Percentiles rank a stretch among this genome's conserved stretches.
Conservation (phyloP, 1,284 basidiomycete species). For the Somion occarium region DNA sequence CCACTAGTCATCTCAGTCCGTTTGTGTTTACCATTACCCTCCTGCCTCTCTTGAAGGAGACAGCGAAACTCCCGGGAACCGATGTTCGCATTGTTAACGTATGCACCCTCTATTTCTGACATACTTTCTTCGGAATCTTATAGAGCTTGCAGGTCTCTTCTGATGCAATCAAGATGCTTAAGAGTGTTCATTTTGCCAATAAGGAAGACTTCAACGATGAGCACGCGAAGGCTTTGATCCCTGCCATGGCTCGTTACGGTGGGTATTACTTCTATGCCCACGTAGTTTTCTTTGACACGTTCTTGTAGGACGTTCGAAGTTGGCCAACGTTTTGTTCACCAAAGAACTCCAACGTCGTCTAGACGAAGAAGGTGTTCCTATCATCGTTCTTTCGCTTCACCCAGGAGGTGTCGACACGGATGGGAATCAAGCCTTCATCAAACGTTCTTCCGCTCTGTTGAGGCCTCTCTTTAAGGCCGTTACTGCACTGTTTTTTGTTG, state of each 20-base stretch:
- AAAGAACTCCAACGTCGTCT: slow-evolving; percentile 25
- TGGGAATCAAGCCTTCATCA: slow-evolving; percentile 4
- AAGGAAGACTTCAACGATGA: slow-evolving; percentile 9
- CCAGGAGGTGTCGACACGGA: slow-evolving; percentile 40
- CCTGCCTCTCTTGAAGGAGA: slow-evolving; percentile 42
- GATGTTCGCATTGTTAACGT: slow-evolving; percentile 52
- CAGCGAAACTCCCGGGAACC: slow-evolving; percentile 35
- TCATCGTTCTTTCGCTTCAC: slow-evolving; percentile 29
- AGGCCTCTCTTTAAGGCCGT: slow-evolving; percentile 14
- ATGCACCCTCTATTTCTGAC: slow-evolving; percentile 11
- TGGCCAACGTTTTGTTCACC: slow-evolving; percentile 25
- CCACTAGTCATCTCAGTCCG: slow-evolving; percentile 42
- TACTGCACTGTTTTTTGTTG: slow-evolving; percentile 29
- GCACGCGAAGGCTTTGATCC: slow-evolving; percentile 22
- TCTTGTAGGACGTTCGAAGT: slow-evolving; percentile 29
- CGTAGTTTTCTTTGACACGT: slow-evolving; percentile 13
- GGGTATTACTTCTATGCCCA: slow-evolving; percentile 11
- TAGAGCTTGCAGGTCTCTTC: slow-evolving; percentile 16
- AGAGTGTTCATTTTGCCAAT: not conserved
- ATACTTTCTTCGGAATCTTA: not conserved
- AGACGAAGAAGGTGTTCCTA: slow-evolving; percentile 22
- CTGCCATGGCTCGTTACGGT: slow-evolving; percentile 35
- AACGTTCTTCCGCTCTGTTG: slow-evolving; percentile 10
- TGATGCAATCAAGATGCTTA: slow-evolving; percentile 16
- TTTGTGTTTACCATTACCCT: slow-evolving; percentile 44